phyloP scores from a whole-genome alignment of 106 monocot species.

The Dioscorea alata region DNA sequence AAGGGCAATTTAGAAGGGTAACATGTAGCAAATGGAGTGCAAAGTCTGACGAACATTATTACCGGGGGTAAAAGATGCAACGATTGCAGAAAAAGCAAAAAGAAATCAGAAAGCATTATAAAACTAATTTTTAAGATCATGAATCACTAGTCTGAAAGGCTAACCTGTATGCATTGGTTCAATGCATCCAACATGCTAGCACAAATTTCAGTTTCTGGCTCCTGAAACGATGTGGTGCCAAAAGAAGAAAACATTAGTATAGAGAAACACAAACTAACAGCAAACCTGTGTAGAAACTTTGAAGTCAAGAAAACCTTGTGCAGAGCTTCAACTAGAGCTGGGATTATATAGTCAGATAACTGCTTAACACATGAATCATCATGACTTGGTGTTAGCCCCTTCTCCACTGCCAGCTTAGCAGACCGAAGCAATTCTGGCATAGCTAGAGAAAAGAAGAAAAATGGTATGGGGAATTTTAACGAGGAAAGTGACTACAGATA shows the following conservation, averaged over 20 bases:
- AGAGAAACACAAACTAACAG: background rate
- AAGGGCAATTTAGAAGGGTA: no score
- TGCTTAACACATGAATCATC: slow-evolving; percentile 93
- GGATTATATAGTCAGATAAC: slow-evolving; percentile 84
- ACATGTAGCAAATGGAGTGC: no score
- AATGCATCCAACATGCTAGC: slow-evolving; percentile 87
- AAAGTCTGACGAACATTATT: no score
- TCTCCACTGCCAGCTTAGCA: slow-evolving; percentile 85
- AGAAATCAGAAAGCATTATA: background rate
- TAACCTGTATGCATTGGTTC: slow-evolving; percentile 85
- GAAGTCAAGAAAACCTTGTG: slow-evolving; percentile 48
- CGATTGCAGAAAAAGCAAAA: background rate
- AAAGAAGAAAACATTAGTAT: background rate
- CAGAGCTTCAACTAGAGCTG: slow-evolving; percentile 85
- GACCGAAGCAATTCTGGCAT: slow-evolving; percentile 91
- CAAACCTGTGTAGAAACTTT: no score
- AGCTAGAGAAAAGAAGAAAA: slow-evolving; percentile 27
- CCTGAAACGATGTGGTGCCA: slow-evolving; percentile 25
- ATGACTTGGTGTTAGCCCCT: slow-evolving; percentile 76
- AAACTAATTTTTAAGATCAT: background rate
- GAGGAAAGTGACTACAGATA: background rate
- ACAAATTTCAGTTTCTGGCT: slow-evolving; percentile 88
- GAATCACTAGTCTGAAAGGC: background rate
- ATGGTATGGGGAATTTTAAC: background rate
- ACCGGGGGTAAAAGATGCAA: background rate